phyloP scores from a whole-genome alignment of 2,329 filamentous ascomycete genomes.

The Botryosphaeria dothidea region DNA sequence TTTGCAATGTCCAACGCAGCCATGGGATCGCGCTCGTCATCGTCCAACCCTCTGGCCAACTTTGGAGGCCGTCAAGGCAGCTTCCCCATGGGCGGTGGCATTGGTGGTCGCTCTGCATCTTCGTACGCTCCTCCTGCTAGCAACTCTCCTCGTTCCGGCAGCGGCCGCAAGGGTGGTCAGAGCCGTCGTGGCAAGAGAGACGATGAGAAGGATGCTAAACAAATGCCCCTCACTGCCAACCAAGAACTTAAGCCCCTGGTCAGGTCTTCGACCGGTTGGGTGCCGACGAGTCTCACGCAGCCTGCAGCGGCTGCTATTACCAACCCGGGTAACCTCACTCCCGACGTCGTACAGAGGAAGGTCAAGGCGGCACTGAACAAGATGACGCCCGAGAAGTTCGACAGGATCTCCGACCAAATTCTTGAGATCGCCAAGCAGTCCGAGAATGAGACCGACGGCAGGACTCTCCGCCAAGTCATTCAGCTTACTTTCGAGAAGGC shows the following conservation, averaged over 20 bases:
- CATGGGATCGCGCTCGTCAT: conserved; percentile 25
- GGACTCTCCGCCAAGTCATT: conserved; percentile 94
- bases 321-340: conserved; percentile 64
- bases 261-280: conserved; percentile 79
- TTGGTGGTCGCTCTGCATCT: conserved; percentile 57
- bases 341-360: conserved; percentile 95
- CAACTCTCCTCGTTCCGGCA: conserved; percentile 68
- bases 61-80: conserved; percentile 61
- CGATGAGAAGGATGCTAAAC: conserved; percentile 70
- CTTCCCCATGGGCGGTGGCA: conserved; percentile 66
- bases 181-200: conserved; percentile 55
- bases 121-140: conserved; percentile 63
- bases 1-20: conserved; percentile 49
- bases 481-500: conserved; percentile 99
- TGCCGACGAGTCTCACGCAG: conserved; percentile 70
- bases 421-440: conserved; percentile 90
- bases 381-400: conserved; percentile 99
- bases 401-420: conserved; percentile 91
- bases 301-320: conserved; percentile 46
- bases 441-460: conserved; percentile 91
- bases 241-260: conserved; percentile 79
- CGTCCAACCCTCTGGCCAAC: conserved; percentile 57
- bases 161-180: conserved; percentile 60
- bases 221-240: conserved; percentile 87
- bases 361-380: conserved; percentile 98